Percentiles rank a stretch among this genome's conserved stretches.
phyloP scores from a whole-genome alignment of 2,329 filamentous ascomycete species.

The Stemphylium lycopersici region DNA sequence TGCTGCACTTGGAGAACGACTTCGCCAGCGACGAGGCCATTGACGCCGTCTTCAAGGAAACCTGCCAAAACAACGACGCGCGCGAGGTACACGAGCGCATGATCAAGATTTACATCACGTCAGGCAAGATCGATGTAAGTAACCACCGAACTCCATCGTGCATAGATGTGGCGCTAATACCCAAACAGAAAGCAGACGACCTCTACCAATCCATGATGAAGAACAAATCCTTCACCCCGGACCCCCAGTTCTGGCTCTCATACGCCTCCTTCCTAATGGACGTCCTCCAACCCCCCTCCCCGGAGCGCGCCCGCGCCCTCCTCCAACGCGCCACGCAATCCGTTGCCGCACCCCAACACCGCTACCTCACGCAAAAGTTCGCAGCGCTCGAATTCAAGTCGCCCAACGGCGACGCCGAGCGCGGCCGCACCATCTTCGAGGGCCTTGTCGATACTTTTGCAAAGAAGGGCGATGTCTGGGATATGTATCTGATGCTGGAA shows the following conservation, averaged over 20 bases:
- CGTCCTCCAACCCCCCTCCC: slow-evolving; percentile 70
- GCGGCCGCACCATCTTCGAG: slow-evolving; percentile 93
- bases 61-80: slow-evolving; percentile 91
- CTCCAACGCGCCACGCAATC: slow-evolving; percentile 85
- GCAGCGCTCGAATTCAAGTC: slow-evolving; percentile 91
- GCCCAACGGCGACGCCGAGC: slow-evolving; percentile 80
- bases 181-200: slow-evolving; percentile 76
- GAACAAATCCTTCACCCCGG: slow-evolving; percentile 79
- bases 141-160: not conserved
- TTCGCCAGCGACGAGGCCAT: slow-evolving; percentile 84
- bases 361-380: slow-evolving; percentile 83
- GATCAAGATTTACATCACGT: slow-evolving; percentile 93
- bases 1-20: slow-evolving; percentile 90
- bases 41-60: slow-evolving; percentile 86
- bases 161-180: slow-evolving; percentile 24
- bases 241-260: slow-evolving; percentile 86
- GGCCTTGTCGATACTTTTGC: slow-evolving; percentile 82
- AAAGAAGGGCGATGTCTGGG: slow-evolving; percentile 92
- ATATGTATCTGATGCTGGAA: slow-evolving; percentile 87
- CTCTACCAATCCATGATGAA: slow-evolving; percentile 87
- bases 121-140: slow-evolving; percentile 80
- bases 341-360: slow-evolving; percentile 71
- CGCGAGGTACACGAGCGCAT: slow-evolving; percentile 88
- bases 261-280: slow-evolving; percentile 93
- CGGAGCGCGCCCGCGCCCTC: slow-evolving; percentile 76